A percentile compares a stretch with the other conserved stretches of the same genome.
Conservation (phyloP, 2,329 filamentous ascomycete genomes). For the Colletotrichum camelliae region DNA sequence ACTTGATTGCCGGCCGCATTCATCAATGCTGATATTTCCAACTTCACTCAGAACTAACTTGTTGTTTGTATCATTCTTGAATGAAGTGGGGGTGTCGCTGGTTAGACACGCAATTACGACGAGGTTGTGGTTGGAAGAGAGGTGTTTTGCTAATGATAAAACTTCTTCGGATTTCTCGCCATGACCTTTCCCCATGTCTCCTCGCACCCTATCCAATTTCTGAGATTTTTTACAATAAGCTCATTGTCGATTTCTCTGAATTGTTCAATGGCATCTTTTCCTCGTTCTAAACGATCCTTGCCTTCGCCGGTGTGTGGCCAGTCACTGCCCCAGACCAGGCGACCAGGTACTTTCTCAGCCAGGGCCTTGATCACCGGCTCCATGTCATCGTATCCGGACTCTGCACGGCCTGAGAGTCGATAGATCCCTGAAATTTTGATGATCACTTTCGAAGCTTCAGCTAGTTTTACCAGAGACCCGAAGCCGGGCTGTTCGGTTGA, state of each 20-base stretch:
- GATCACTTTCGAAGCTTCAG: neutral
- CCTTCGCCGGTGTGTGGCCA: constrained; percentile 16
- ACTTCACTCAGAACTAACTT: neutral
- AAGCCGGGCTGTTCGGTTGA: neutral
- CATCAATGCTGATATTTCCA: neutral
- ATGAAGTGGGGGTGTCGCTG: neutral
- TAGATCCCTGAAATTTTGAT: neutral
- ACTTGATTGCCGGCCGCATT: fast-evolving
- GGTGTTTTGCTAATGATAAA: neutral
- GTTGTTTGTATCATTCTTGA: neutral
- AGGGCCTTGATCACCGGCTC: neutral
- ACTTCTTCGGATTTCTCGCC: neutral
- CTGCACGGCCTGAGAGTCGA: neutral
- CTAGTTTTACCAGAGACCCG: neutral
- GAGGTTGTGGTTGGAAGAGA: fast-evolving
- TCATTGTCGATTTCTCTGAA: neutral
- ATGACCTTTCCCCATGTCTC: neutral
- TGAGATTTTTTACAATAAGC: neutral
- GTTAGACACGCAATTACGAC: fast-evolving
- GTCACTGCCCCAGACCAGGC: constrained; percentile 10
- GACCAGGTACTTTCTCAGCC: neutral
- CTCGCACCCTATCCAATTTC: neutral
- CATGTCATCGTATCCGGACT: neutral
- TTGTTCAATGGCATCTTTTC: neutral
- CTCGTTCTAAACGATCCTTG: neutral